These are phyloP conservation scores for Tulasnella sp. DNA, from an alignment of 768 basidiomycete species.

Conservation along the genomic window DNA sequence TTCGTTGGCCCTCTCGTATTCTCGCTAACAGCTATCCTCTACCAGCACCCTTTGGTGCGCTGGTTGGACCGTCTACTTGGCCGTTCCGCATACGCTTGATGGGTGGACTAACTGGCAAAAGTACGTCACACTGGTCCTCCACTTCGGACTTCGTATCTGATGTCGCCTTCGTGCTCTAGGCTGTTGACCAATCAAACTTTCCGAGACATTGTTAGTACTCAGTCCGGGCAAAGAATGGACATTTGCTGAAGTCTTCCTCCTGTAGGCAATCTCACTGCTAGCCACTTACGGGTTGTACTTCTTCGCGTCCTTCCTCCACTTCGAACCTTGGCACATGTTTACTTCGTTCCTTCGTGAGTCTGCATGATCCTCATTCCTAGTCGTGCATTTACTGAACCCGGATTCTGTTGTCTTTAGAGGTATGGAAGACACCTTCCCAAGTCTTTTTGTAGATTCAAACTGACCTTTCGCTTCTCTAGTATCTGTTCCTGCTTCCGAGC, in stretches of 20 bases:
- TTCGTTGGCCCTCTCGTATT: slow-evolving; percentile 15
- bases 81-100: slow-evolving; percentile 58
- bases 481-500: slow-evolving; percentile 78
- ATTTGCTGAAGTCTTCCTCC: slow-evolving; percentile 22
- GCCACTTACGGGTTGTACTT: slow-evolving; percentile 54
- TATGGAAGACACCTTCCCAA: neutral
- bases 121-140: slow-evolving; percentile 32
- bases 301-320: slow-evolving; percentile 72
- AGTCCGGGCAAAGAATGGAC: slow-evolving; percentile 27
- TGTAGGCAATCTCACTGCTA: slow-evolving; percentile 30
- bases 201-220: slow-evolving; percentile 68
- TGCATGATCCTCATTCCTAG: neutral
- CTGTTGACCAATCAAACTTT: slow-evolving; percentile 60
- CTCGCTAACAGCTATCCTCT: slow-evolving; percentile 18
- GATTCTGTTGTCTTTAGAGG: neutral
- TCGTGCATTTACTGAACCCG: neutral
- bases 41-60: slow-evolving; percentile 77
- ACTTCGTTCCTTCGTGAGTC: slow-evolving; percentile 58
- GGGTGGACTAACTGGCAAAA: slow-evolving; percentile 65
- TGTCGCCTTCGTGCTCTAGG: slow-evolving; percentile 29
- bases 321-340: slow-evolving; percentile 97
- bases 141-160: neutral
- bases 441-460: neutral
- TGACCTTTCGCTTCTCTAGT: slow-evolving; percentile 31
- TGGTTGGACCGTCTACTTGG: slow-evolving; percentile 78